phyloP scores from a whole-genome alignment of 257 asterid species.

The Plectranthus barbatus region DNA sequence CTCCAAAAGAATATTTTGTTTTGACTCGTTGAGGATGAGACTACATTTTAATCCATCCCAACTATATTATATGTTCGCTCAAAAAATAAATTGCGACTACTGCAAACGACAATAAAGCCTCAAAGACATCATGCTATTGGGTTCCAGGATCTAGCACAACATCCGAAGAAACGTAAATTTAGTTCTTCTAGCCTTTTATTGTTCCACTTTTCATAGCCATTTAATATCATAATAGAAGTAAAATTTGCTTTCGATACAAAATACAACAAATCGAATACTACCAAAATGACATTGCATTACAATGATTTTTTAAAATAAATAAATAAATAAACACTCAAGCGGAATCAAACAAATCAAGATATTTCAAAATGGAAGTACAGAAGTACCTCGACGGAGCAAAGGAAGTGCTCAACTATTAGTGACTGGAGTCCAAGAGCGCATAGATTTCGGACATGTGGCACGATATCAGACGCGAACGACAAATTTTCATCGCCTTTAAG shows the following conservation, averaged over 20 bases:
- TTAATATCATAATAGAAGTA: neutral
- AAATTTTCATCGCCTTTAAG: conserved; percentile 39
- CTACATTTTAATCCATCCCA: neutral
- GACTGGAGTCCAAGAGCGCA: conserved; percentile 55
- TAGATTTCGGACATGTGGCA: conserved; percentile 37
- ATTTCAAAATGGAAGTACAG: neutral
- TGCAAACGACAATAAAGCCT: neutral
- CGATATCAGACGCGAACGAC: conserved; percentile 34
- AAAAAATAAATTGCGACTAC: neutral
- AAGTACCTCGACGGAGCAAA: conserved; percentile 57
- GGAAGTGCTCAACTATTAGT: conserved; percentile 60
- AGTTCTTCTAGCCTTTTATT: neutral
- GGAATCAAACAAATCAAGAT: neutral
- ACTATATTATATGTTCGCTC: neutral
- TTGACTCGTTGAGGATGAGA: neutral
- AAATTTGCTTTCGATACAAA: neutral
- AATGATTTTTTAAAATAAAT: neutral
- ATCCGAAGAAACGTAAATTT: neutral
- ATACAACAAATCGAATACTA: neutral
- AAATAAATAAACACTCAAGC: neutral
- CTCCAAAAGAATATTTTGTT: neutral
- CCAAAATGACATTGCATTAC: neutral
- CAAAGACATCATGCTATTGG: neutral
- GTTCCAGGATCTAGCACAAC: neutral
- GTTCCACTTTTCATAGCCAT: neutral